Base-by-base conservation (phyloP, 306 rosid genomes). In the Astragalus glycyphyllos region DNA sequence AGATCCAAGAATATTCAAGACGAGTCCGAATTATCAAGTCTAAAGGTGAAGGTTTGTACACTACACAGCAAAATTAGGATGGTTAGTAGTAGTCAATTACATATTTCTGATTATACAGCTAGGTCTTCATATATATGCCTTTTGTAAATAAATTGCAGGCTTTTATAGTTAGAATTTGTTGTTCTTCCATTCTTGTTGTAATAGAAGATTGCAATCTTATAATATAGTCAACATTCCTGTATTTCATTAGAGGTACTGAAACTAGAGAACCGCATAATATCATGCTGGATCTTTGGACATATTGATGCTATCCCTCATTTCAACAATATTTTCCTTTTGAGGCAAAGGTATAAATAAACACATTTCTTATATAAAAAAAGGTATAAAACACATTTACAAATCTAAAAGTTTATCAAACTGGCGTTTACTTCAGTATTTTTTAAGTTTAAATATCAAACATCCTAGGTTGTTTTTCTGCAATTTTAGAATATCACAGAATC, bases 1-100 rank as follows among this genome's bases (percentile, higher is more conserved):
- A 80, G 86, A 81, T 90, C 73, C 98, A 84, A 74, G 96, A 90
- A 70, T 75, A 58, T 72, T 92, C 94, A 15, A 86, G 96, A 71
- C 86, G 86, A 77, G 70, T 83, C 32, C 84, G 97, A 44, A 77
- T 40, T 23, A 77, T 76, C 77, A 79, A 57, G 80, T 64, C 73
- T 12, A 83, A 60, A 29, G 71, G 69, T 40, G 84, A 75, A 11
- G 58, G 79, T 35, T 71, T 48, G 40, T 57, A 41, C 71, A 20
- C 54, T 20, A 20, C 23, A 20, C 23, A 20, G 20, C 20, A 62
- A 55, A 74, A 67, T 58, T 79, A 71, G 81, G 71, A 13, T 26
- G 13, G 42, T 61, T 40, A 29, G 57, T 40, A 29, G 57, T 69
- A 16, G 61, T 60, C 59, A 44, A 44, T 44, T 61, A 68, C 64